These are phyloP conservation scores for Scheffersomyces lignosus DNA, from an alignment of 805 yeast genomes.

Conservation along the genomic window DNA sequence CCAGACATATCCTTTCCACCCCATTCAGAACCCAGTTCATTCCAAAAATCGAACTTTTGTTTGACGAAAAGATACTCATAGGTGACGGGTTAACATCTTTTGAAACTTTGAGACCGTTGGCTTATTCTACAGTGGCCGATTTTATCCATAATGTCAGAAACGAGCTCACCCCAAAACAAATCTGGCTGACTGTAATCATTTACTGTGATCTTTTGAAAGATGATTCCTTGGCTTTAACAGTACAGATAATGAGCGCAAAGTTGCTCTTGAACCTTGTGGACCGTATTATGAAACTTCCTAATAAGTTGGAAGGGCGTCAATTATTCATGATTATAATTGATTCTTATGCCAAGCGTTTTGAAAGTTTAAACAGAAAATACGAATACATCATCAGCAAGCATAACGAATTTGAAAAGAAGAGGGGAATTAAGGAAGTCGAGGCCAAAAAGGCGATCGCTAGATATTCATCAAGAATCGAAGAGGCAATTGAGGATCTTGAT, in stretches of 20 bases:
- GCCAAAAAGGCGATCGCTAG: conserved; percentile 41
- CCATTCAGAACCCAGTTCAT: conserved; percentile 79
- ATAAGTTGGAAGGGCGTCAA: conserved; percentile 79
- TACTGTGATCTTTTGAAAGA: conserved; percentile 83
- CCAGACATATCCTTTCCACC: conserved; percentile 91
- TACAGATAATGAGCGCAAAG: conserved; percentile 96
- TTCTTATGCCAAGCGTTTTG: conserved; percentile 82
- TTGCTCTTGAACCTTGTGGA: conserved; percentile 85
- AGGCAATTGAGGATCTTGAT: conserved; percentile 12
- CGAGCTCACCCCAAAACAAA: conserved; percentile 77
- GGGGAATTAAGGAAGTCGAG: conserved; percentile 41
- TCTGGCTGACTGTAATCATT: conserved; percentile 82
- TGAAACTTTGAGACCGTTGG: conserved; percentile 88
- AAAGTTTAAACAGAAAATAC: conserved; percentile 70
- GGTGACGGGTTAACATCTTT: conserved; percentile 92
- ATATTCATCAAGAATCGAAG: conserved; percentile 27
- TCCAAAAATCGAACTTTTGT: conserved; percentile 79
- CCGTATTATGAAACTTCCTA: conserved; percentile 76
- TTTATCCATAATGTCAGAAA: conserved; percentile 88
- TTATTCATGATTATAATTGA: conserved; percentile 83
- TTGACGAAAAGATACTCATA: conserved; percentile 82
- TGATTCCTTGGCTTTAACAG: conserved; percentile 77
- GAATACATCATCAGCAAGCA: conserved; percentile 65
- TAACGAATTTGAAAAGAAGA: conserved; percentile 47
- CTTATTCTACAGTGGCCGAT: conserved; percentile 94